Evolutionary conservation across 495 filamentous ascomycete genomes (phyloP), one percentile per base, ranked within the genome.

Genomic region (Penicillium silybi): DNA sequence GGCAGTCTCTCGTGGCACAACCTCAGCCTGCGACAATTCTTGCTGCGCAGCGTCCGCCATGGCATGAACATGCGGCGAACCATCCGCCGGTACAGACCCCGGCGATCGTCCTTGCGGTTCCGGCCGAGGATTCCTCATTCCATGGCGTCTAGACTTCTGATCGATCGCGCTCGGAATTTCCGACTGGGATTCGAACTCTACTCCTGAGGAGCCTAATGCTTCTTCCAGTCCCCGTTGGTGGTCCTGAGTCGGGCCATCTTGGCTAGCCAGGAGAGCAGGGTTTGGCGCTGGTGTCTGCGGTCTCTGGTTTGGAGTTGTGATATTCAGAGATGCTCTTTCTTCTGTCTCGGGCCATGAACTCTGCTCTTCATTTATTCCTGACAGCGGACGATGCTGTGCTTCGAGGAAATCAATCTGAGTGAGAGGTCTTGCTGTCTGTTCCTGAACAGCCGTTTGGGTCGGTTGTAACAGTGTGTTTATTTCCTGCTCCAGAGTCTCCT

Each of bases 371-470:
- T 46, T 46, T 15, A 46, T 32, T 35, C 27, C 26, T 19, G 16
- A 35, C 11, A 35, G 11, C 19, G 44, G 25, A 46, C 1, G 26
- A 35, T 46, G 8, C 44, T 46, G 25, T 18, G 44, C 44, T 18
- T 48, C 34, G 45, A 48, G 45, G 47, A 50, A 50, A 42, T 50
- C 20, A 17, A 50, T 50, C 18, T 50, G 0, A 50, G 47, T 50
- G 19, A 41, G 19, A 41, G 13, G 47, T 42, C 38, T 50, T 27
- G 22, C 8, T 50, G 15, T 41, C 38, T 42, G 22, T 50, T 41
- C 13, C 18, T 27, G 35, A 13, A 10, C 18, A 17, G 19, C 47
- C 25, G 15, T 50, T 26, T 42, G 38, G 6, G 19, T 37, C 25
- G 15, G 41, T 26, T 42, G 38, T 50, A 50, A 22, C 1, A 50